phyloP scores from a whole-genome alignment of 345 rosid genomes.

The Brassica juncea region DNA sequence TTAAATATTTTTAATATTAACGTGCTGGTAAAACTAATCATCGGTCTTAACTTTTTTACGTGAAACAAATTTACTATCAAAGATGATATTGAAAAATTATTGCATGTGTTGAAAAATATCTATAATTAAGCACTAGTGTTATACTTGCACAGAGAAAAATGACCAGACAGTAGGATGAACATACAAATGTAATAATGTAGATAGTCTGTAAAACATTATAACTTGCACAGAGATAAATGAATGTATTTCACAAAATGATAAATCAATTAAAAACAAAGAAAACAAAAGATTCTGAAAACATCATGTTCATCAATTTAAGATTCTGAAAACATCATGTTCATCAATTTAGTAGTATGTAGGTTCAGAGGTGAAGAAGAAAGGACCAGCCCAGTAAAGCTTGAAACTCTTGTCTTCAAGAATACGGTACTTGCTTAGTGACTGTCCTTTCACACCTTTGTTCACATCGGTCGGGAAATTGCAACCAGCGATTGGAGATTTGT shows the following conservation, averaged over 20 bases:
- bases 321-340: slow-evolving; percentile 22
- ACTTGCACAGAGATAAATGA: neutral
- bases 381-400: slow-evolving; percentile 45
- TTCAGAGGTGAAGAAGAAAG: slow-evolving; percentile 45
- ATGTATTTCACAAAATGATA: neutral
- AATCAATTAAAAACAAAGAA: slow-evolving; percentile 18
- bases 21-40: too few relatives aligned
- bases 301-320: slow-evolving; percentile 23
- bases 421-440: slow-evolving; percentile 42
- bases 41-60: too few relatives aligned
- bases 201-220: too few relatives aligned
- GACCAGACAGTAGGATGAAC: too few relatives aligned
- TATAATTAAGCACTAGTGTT: too few relatives aligned
- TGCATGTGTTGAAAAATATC: too few relatives aligned
- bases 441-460: slow-evolving; percentile 53
- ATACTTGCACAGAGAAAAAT: too few relatives aligned
- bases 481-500: slow-evolving; percentile 47
- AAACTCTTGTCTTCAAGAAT: slow-evolving; percentile 48
- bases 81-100: too few relatives aligned
- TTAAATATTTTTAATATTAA: too few relatives aligned
- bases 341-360: slow-evolving; percentile 41
- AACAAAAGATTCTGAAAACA: slow-evolving; percentile 27
- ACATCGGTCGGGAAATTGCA: slow-evolving; percentile 56
- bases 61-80: too few relatives aligned
- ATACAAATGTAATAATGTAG: too few relatives aligned